phyloP scores from a whole-genome alignment of 108 stramenopile species.

The Discostella pseudostelligera region DNA sequence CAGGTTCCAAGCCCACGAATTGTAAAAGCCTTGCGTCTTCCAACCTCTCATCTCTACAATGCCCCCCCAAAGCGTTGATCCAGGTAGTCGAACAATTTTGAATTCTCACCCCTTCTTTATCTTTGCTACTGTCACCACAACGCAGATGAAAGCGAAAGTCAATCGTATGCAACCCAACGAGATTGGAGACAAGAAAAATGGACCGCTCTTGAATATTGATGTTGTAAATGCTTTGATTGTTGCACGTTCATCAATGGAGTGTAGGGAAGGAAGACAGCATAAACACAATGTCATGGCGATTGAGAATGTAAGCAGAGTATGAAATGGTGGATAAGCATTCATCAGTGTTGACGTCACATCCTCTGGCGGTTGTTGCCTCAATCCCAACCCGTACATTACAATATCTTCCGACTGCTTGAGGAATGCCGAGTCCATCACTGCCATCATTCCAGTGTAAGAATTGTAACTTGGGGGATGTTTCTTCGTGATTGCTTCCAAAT shows the following conservation, averaged over 20 bases:
- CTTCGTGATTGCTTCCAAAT: conserved; percentile 15
- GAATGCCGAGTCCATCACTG: conserved; percentile 34
- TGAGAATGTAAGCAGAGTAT: conserved; percentile 46
- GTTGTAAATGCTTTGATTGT: conserved; percentile 57
- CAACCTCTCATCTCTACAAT: conserved; percentile 21
- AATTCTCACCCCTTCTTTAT: conserved; percentile 22
- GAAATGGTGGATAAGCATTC: conserved; percentile 58
- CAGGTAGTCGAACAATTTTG: conserved; percentile 21
- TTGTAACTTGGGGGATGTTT: conserved; percentile 23
- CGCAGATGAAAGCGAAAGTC: conserved; percentile 42
- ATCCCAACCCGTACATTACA: conserved; percentile 34
- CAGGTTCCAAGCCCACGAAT: conserved; percentile 72
- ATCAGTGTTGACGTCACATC: conserved; percentile 8
- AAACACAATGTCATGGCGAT: conserved; percentile 28
- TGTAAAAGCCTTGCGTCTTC: conserved; percentile 64
- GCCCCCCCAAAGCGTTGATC: conserved; percentile 31
- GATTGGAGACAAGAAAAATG: conserved; percentile 39
- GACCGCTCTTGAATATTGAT: conserved; percentile 50
- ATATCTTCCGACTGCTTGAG: conserved; percentile 39
- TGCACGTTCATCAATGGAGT: conserved; percentile 60
- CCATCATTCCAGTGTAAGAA: conserved; percentile 42
- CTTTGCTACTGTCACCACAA: conserved; percentile 35
- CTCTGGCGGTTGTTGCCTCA: conserved; percentile 16
- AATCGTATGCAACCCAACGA: conserved; percentile 53
- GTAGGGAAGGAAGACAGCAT: conserved; percentile 44